These are phyloP conservation scores for Pyrenophora teres DNA, from an alignment of 2,329 filamentous ascomycete genomes.

Conservation along the genomic window DNA sequence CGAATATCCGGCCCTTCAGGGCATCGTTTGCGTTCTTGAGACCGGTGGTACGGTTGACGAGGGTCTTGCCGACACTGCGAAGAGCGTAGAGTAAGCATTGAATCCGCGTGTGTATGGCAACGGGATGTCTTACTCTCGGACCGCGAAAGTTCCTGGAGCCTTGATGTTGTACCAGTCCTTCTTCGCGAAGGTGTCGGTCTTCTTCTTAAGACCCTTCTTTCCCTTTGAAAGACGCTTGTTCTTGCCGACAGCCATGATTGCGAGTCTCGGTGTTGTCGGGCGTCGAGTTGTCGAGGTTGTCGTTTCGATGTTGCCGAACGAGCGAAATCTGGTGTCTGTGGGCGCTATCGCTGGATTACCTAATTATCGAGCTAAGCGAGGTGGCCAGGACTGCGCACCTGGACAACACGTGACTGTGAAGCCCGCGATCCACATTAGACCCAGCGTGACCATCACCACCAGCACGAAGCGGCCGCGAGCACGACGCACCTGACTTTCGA, in stretches of 20 bases:
- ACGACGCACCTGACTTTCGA: too few species aligned
- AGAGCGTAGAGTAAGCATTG: conserved; percentile 37
- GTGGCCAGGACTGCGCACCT: too few species aligned
- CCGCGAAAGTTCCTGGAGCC: conserved; percentile 94
- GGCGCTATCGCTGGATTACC: too few species aligned
- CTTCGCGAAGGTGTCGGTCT: conserved; percentile 96
- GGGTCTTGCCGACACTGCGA: conserved; percentile 95
- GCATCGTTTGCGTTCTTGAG: conserved; percentile 99
- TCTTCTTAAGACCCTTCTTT: conserved; percentile 99
- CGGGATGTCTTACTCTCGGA: conserved; percentile 80
- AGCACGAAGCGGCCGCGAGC: not conserved
- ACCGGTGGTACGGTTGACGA: conserved; percentile 99
- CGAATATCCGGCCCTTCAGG: conserved; percentile 97
- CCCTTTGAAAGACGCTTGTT: conserved; percentile 99
- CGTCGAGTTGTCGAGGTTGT: conserved; percentile 38
- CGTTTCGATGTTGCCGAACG: conserved; percentile 33
- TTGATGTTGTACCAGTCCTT: conserved; percentile 99
- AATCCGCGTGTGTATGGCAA: conserved; percentile 21
- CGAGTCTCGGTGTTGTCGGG: conserved; percentile 53
- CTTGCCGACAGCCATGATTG: conserved; percentile 86
- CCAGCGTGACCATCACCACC: conserved; percentile 13
- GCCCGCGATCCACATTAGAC: conserved; percentile 3
- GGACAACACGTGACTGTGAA: too few species aligned
- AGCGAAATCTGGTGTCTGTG: conserved; percentile 15
- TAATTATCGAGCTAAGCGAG: too few species aligned